Evolutionary conservation across 2,329 filamentous ascomycete species (phyloP).

Genomic region (Aurifilum marmelostoma): DNA sequence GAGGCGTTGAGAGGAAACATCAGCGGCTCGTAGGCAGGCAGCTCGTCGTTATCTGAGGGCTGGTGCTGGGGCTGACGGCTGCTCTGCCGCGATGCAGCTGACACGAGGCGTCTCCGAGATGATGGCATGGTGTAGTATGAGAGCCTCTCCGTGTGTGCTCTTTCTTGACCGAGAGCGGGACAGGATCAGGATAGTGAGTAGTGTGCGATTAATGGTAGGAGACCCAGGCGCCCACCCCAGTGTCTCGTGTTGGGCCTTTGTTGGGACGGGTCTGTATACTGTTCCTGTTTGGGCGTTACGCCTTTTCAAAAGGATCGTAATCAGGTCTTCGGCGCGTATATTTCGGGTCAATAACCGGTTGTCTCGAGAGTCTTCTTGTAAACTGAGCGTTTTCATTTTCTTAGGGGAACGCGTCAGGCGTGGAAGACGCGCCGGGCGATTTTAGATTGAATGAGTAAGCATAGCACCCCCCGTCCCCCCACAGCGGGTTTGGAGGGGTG

Average conservation of each 20-base stretch:
- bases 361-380: not conserved
- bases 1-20: conserved; percentile 47
- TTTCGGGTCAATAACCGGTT: not conserved
- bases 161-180: not conserved
- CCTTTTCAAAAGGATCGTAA: not conserved
- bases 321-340: not conserved
- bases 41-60: conserved; percentile 29
- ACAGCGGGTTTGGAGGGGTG: not conserved
- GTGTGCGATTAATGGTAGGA: not conserved
- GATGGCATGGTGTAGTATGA: not conserved
- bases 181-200: not conserved
- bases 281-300: no score
- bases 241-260: not conserved
- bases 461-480: no score
- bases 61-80: conserved; percentile 31
- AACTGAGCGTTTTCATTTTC: not conserved
- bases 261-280: not conserved
- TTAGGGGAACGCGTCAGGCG: not conserved
- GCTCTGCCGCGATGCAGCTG: conserved; percentile 26
- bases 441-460: not conserved
- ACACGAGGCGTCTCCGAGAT: not conserved
- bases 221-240: not conserved
- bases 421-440: not conserved
- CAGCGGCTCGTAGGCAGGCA: conserved; percentile 57
- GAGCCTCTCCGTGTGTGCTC: not conserved